Base-by-base conservation (phyloP, 75 land plant genomes). In the Chamaecyparis obtusa region DNA sequence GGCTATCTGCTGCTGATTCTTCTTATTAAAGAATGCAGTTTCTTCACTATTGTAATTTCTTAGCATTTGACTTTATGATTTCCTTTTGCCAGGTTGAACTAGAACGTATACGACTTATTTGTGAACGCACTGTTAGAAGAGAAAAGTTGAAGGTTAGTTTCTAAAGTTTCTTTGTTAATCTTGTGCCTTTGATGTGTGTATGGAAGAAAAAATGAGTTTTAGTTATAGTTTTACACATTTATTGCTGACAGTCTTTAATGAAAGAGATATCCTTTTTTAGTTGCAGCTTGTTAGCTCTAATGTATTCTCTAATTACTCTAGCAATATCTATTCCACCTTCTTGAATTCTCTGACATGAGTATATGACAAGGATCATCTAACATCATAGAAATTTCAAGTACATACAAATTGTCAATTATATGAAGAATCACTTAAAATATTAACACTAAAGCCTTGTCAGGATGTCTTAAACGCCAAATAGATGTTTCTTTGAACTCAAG, bases 51-150 rank as follows among this genome's bases (percentile, higher is more conserved):
- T 33, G 33, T 33, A 74, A 21, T 64, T 32, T 10, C 33, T 74
- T 74, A 30, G 13, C 3, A 27, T 43, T 21, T 54, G 33, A 48
- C 24, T 46, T 56, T 84, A n/a, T 9, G 14, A 30, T 55, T 83
- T 43, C 67, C 27, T 10, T 86, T 82, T 83, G 86, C 21, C 91
- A 97, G 99, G 99, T 96, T 90, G 96, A 96, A 60, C 88, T 97
- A 32, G 99, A 97, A 95, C 92, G 94, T 46, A 86, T 96, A 84
- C 96, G 99, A 30, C 95, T 97, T 87, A 92, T 97, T 85, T 97
- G 99, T 88, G 99, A 97, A 83, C 90, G 99, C 84, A 95, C 96
- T 67, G 87, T 95, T 57, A 91, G 90, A 87, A 90, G 99, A 83
- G 99, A 97, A 91, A 94, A 94, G 79, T 35, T 96, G 86, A 97